phyloP scores from a whole-genome alignment of 306 rosid genomes.

The Comarum palustre region DNA sequence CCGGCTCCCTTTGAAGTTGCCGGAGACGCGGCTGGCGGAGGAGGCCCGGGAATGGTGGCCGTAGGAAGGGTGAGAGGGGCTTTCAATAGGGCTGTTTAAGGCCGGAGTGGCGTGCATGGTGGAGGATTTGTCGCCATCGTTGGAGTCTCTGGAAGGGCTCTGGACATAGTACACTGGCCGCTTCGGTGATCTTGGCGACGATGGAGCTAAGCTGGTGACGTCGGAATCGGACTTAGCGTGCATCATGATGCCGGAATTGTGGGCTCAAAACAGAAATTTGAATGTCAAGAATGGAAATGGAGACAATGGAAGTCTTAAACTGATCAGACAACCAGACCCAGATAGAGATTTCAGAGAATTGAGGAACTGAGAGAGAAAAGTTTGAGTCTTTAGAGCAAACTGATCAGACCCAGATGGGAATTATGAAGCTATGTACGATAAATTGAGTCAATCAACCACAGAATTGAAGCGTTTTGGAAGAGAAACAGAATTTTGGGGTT shows the following conservation, averaged over 20 bases:
- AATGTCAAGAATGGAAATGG: background rate
- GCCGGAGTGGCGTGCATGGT: slow-evolving; percentile 53
- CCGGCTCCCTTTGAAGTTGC: slow-evolving; percentile 20
- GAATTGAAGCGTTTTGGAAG: background rate
- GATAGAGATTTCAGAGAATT: background rate
- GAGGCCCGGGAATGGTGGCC: slow-evolving; percentile 65
- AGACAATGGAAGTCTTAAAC: background rate
- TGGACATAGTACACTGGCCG: slow-evolving; percentile 60
- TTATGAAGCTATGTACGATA: background rate
- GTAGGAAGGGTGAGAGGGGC: slow-evolving; percentile 69
- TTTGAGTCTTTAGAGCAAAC: background rate
- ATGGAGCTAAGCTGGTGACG: slow-evolving; percentile 59
- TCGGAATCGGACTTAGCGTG: slow-evolving; percentile 76
- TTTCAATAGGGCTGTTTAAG: slow-evolving; percentile 54
- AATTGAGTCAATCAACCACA: background rate
- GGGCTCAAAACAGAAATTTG: background rate
- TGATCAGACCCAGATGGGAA: background rate
- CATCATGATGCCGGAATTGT: slow-evolving; percentile 29
- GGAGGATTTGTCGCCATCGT: slow-evolving; percentile 71
- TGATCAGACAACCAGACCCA: too few species aligned
- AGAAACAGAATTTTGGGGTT: background rate
- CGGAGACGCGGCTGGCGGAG: slow-evolving; percentile 68
- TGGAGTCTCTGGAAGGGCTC: slow-evolving; percentile 75
- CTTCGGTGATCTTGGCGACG: slow-evolving; percentile 66
- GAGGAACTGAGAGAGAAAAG: background rate